These are phyloP conservation scores for Penicillium canescens DNA, from an alignment of 495 filamentous ascomycete species.

Conservation along the genomic window DNA sequence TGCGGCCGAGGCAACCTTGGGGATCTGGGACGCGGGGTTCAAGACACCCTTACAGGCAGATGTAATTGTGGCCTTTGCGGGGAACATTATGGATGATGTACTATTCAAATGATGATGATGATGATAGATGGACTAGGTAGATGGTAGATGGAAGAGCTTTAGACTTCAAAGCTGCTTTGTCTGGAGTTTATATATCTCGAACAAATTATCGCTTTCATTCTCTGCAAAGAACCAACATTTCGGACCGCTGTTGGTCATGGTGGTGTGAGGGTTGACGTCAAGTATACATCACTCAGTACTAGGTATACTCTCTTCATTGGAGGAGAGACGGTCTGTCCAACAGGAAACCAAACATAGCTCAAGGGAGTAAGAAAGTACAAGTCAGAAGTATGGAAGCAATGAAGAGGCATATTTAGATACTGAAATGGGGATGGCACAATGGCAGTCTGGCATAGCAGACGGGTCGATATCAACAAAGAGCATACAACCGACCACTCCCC, in stretches of 20 bases:
- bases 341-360: too few species aligned
- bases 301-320: background rate
- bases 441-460: too few species aligned
- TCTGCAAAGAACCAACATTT: background rate
- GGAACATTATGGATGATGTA: slow-evolving; percentile 3
- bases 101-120: background rate
- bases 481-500: too few species aligned
- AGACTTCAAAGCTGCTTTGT: too few species aligned
- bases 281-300: slow-evolving; percentile 18
- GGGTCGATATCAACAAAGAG: too few species aligned
- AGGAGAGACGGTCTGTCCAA: too few species aligned
- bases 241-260: background rate
- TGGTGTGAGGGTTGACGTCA: slow-evolving; percentile 22
- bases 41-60: slow-evolving; percentile 1
- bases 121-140: background rate
- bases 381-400: too few species aligned
- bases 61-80: background rate
- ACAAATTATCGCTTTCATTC: background rate
- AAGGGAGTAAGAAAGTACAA: too few species aligned
- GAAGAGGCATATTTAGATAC: too few species aligned
- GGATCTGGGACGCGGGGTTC: slow-evolving; percentile 5
- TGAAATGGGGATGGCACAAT: too few species aligned
- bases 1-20: slow-evolving; percentile 7
- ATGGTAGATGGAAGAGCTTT: too few species aligned
- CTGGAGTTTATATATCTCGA: too few species aligned